Evolutionary conservation across 75 land plant species (phyloP), one percentile per base, ranked within the genome.

Genomic region (Isoetes taiwanensis): DNA sequence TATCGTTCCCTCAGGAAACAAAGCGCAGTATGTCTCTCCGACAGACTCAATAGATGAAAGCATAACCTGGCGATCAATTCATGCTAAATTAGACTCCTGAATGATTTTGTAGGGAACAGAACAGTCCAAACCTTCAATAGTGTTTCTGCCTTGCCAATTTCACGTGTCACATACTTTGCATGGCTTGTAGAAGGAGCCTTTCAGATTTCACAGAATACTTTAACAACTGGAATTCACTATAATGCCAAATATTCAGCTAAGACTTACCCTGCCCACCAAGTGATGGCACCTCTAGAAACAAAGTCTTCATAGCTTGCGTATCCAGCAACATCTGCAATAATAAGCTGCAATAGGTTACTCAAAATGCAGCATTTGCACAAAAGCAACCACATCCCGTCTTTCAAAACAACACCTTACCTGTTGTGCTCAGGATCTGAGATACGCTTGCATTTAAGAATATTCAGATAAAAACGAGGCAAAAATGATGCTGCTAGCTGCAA

Each of bases 401-500:
- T n/a, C n/a, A n/a, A n/a, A n/a, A n/a, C n/a, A n/a, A n/a, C n/a
- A n/a, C n/a, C n/a, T n/a, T n/a, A 93, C 98, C 76, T 94, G 99
- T 43, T 94, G 99, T 10, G 99, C 99, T 34, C 99, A 53, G 99
- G 87, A 67, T 94, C 99, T 40, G 99, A 84, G 62, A 94, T 94
- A 17, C 77, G 81, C 68, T 94, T 94, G 81, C 99, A 94, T 69
- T 82, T 94, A 76, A 79, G 88, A 38, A 94, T 84, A 54, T 94
- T 94, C 54, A 66, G 43, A 65, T 81, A 76, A 52, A 88, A 94
- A 1, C 99, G 80, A 52, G 99, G 99, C 32, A 83, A 90, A 66
- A 94, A 86, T 56, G 96, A 88, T 35, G 99, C 94, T 46, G 99
- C 99, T 9, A 94, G 69, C 99, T 93, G 98, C 70, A 80, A 31